These are phyloP conservation scores for Pisolithus albus DNA, from an alignment of 768 basidiomycete genomes.

Conservation along the genomic window DNA sequence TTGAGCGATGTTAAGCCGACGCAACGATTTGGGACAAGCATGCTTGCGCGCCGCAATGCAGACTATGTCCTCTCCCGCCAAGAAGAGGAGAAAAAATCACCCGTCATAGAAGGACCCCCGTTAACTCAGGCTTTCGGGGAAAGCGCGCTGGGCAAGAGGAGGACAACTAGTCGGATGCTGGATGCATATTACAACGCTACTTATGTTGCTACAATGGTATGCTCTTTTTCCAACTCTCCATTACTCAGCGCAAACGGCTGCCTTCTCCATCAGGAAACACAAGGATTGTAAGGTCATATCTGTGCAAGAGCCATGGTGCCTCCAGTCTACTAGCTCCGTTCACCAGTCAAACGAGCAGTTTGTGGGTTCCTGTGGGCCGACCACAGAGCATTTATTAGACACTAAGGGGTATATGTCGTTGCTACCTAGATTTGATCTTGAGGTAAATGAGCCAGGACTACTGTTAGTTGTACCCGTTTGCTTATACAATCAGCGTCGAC, in stretches of 20 bases:
- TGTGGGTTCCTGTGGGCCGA: neutral
- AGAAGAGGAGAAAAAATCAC: neutral
- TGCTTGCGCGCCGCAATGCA: constrained; percentile 14
- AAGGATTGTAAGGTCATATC: constrained; percentile 10
- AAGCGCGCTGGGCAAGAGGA: constrained; percentile 28
- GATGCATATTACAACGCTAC: neutral
- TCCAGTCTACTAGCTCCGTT: too few species aligned
- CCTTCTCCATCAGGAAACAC: neutral
- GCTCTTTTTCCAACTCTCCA: neutral
- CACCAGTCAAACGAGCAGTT: neutral
- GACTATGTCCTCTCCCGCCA: neutral
- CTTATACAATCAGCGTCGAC: too few species aligned
- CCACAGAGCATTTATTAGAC: neutral
- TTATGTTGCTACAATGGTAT: neutral
- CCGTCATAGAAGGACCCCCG: constrained; percentile 9
- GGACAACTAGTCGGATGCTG: neutral
- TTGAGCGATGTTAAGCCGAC: constrained; percentile 13
- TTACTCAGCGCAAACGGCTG: constrained; percentile 8
- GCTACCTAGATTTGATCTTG: neutral
- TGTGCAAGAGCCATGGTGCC: neutral
- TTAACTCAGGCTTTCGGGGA: constrained; percentile 36
- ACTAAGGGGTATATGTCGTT: neutral
- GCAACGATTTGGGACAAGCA: constrained; percentile 30
- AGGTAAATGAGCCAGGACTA: too few species aligned
- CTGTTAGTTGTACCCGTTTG: too few species aligned